Evolutionary conservation across 169 alveolate species (phyloP).

Genomic region (Plasmodium sp.): DNA sequence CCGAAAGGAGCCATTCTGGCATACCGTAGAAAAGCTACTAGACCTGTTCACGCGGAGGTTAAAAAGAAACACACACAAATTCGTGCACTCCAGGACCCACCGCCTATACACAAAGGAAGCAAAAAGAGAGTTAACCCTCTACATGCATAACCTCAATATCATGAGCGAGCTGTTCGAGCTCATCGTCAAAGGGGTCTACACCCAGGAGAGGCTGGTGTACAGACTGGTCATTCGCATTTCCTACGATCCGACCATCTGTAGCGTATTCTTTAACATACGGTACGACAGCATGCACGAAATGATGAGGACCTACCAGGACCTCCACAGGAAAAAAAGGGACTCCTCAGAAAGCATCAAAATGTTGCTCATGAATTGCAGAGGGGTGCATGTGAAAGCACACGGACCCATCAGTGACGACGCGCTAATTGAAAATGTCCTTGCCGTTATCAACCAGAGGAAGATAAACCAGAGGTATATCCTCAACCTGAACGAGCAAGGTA

Average conservation of each 20-base stretch:
- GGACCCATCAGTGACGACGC: slow-evolving; percentile 60
- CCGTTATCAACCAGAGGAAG: slow-evolving; percentile 12
- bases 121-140: slow-evolving; percentile 15
- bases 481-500: not conserved
- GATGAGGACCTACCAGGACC: not conserved
- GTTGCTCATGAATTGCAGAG: not conserved
- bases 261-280: slow-evolving; percentile 10
- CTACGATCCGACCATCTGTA: slow-evolving; percentile 26
- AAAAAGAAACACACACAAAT: not conserved
- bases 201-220: slow-evolving; percentile 7
- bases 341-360: not conserved
- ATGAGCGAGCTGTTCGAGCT: slow-evolving; percentile 52
- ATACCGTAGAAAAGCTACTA: not conserved
- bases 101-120: slow-evolving; percentile 6
- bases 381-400: not conserved
- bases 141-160: slow-evolving; percentile 19
- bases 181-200: slow-evolving; percentile 28
- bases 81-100: not conserved
- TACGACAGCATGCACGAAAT: not conserved
- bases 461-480: slow-evolving; percentile 25
- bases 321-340: slow-evolving; percentile 23
- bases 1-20: slow-evolving; percentile 5
- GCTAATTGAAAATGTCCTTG: slow-evolving; percentile 68
- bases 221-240: slow-evolving; percentile 8
- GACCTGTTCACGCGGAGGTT: not conserved